Conservation (phyloP, 2,329 filamentous ascomycete genomes). For the Nothomitra cinnamomea region DNA sequence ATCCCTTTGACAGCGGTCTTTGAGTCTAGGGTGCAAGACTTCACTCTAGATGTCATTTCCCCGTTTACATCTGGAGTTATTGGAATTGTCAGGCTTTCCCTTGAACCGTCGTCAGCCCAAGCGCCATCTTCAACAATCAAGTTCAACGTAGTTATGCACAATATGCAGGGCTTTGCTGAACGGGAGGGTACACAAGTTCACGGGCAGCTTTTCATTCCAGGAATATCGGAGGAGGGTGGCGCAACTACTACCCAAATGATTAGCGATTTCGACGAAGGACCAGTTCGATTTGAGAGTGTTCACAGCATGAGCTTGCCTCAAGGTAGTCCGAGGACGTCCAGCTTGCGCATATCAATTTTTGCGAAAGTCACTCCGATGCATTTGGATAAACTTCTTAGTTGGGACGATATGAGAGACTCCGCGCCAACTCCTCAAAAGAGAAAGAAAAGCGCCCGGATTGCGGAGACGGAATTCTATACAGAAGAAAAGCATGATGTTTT, state of each 20-base stretch:
- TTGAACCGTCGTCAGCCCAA: slow-evolving; percentile 86
- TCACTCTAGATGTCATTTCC: slow-evolving; percentile 75
- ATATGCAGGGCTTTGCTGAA: slow-evolving; percentile 86
- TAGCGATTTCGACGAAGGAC: slow-evolving; percentile 78
- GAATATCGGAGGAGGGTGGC: slow-evolving; percentile 74
- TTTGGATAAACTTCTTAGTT: slow-evolving; percentile 89
- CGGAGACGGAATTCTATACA: slow-evolving; percentile 81
- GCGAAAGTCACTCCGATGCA: slow-evolving; percentile 86
- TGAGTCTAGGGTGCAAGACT: slow-evolving; percentile 86
- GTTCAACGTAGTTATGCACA: slow-evolving; percentile 97
- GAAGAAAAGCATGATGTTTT: slow-evolving; percentile 92
- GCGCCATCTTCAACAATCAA: slow-evolving; percentile 86
- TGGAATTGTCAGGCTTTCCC: slow-evolving; percentile 74
- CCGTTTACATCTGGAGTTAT: slow-evolving; percentile 84
- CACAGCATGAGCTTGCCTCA: slow-evolving; percentile 93
- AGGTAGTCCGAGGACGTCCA: slow-evolving; percentile 55
- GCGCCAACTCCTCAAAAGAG: slow-evolving; percentile 34
- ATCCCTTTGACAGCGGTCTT: slow-evolving; percentile 88
- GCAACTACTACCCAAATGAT: slow-evolving; percentile 94
- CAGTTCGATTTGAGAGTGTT: slow-evolving; percentile 89
- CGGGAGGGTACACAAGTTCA: slow-evolving; percentile 91
- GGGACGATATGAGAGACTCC: slow-evolving; percentile 92
- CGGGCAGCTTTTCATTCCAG: slow-evolving; percentile 89
- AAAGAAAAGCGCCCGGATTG: slow-evolving; percentile 49
- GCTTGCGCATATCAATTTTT: slow-evolving; percentile 75